Percentiles rank a stretch among this genome's conserved stretches.
Conservation (phyloP, 345 rosid genomes). For the Dipteronia sinensis region DNA sequence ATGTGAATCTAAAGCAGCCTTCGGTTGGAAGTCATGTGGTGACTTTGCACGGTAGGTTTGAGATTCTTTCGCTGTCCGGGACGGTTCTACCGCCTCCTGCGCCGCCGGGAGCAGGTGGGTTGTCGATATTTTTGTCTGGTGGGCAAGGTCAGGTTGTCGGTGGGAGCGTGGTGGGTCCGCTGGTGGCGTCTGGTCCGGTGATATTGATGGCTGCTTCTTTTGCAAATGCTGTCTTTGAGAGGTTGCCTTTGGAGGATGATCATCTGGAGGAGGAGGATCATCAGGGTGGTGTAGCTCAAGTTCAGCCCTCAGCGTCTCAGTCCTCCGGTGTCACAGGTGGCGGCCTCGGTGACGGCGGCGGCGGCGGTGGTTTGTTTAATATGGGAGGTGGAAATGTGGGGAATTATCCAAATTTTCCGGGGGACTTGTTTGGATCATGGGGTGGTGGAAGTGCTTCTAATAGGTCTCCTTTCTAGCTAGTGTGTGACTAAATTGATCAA, state of each 20-base stretch:
- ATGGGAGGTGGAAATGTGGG: conserved; percentile 47
- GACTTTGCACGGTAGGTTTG: conserved; percentile 80
- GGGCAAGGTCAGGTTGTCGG: conserved; percentile 87
- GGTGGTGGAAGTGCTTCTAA: conserved; percentile 46
- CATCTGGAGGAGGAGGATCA: neutral
- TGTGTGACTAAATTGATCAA: too few relatives aligned
- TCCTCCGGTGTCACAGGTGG: conserved; percentile 60
- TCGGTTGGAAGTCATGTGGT: conserved; percentile 57
- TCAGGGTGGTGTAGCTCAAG: conserved; percentile 32
- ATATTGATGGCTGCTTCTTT: conserved; percentile 79
- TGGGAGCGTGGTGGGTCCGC: conserved; percentile 67
- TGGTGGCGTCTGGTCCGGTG: conserved; percentile 68
- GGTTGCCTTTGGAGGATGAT: conserved; percentile 64
- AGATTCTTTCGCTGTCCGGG: conserved; percentile 74
- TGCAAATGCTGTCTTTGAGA: conserved; percentile 73
- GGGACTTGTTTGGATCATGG: conserved; percentile 63
- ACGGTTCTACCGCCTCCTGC: conserved; percentile 87
- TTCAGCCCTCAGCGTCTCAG: conserved; percentile 61
- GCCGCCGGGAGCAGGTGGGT: conserved; percentile 74
- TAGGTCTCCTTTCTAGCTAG: conserved; percentile 51
- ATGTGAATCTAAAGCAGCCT: conserved; percentile 75
- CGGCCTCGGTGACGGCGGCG: conserved; percentile 34
- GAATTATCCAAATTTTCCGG: conserved; percentile 49
- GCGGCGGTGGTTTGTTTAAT: conserved; percentile 39
- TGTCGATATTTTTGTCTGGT: conserved; percentile 71